Evolutionary conservation across 148 eudicot genomes (phyloP).

Genomic region (Fallopia convolvulus): DNA sequence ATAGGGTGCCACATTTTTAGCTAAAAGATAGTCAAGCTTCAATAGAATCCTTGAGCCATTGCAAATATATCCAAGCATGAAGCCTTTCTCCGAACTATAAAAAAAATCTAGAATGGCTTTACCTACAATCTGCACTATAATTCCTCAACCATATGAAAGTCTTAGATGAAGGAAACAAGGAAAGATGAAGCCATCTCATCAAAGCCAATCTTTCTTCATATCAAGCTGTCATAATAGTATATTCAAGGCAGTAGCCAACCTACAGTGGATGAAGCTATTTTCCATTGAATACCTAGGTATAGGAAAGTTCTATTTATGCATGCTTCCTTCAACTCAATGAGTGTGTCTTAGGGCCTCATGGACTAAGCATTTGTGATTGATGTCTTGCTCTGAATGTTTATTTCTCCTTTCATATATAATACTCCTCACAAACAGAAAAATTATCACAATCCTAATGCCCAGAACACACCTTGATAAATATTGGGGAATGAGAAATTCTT

Average conservation of each 20-base stretch:
- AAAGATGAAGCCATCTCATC: background rate
- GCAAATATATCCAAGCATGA: background rate
- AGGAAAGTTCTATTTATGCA: background rate
- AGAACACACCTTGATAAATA: background rate
- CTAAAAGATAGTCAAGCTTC: background rate
- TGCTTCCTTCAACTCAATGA: background rate
- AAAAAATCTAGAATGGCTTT: background rate
- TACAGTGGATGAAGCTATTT: background rate
- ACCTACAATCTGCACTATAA: background rate
- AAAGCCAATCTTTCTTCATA: background rate
- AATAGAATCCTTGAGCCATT: background rate
- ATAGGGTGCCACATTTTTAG: background rate
- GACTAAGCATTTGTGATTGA: background rate
- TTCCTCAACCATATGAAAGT: background rate
- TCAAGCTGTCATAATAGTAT: background rate
- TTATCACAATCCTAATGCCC: background rate
- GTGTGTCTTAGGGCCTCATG: background rate
- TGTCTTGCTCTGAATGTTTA: background rate
- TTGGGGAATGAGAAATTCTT: background rate
- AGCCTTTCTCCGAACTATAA: background rate
- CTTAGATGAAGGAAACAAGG: background rate
- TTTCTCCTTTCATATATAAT: background rate
- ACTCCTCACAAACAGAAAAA: background rate
- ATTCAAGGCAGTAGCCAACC: background rate
- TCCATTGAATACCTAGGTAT: no score